Conservation (phyloP, 192 early-diverging fungal species). For the Rhizoclosmatium globosum region DNA sequence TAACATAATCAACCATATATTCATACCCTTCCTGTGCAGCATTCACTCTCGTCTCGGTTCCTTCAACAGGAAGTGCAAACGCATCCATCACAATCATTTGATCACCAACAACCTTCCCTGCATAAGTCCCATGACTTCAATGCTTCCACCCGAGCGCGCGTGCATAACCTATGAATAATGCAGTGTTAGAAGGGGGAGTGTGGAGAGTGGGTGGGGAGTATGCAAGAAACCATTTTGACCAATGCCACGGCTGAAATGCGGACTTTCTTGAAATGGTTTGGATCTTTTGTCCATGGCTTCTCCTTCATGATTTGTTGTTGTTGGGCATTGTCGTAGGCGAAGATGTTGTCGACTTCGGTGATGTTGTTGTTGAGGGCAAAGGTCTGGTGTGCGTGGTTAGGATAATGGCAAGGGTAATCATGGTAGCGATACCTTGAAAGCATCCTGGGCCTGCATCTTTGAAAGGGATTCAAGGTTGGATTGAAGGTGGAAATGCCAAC, state of each 20-base stretch:
- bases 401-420: not conserved
- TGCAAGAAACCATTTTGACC: conserved; percentile 90
- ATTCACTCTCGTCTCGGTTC: conserved; percentile 97
- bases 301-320: conserved; percentile 69
- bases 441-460: not conserved
- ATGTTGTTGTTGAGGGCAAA: conserved; percentile 22
- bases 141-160: conserved; percentile 93
- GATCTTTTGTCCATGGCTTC: conserved; percentile 87
- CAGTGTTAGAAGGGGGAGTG: no score
- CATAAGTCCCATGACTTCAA: conserved; percentile 99
- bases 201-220: not conserved
- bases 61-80: conserved; percentile 97
- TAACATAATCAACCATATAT: conserved; percentile 96
- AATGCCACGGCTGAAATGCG: conserved; percentile 94
- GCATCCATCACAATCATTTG: conserved; percentile 97
- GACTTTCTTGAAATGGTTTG: conserved; percentile 86
- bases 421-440: not conserved
- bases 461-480: no score
- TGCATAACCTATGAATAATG: conserved; percentile 79
- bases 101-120: conserved; percentile 84
- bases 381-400: not conserved
- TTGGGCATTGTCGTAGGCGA: conserved; percentile 76
- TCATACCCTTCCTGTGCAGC: conserved; percentile 93
- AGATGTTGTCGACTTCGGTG: conserved; percentile 71
- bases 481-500: no score